Conservation (phyloP, 73 alveolate species). For the Stentor roeselii region DNA sequence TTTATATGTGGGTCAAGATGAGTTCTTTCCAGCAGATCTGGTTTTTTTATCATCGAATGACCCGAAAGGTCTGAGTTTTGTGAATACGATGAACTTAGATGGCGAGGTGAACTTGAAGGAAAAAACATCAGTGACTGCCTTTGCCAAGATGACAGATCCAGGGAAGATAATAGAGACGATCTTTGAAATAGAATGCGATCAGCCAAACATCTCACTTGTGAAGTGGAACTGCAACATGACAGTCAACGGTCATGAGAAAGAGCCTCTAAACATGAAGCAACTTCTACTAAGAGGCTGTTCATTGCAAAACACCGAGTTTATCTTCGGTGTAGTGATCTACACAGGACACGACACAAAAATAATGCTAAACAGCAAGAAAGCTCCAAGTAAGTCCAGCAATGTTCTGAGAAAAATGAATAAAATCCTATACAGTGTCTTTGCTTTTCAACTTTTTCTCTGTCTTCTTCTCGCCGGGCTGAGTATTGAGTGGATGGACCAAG, state of each 20-base stretch:
- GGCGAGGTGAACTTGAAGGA: slow-evolving; percentile 16
- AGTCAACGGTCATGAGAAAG: background rate
- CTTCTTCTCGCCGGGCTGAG: slow-evolving; percentile 33
- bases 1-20: slow-evolving; percentile 55
- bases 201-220: slow-evolving; percentile 2
- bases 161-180: background rate
- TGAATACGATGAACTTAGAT: slow-evolving; percentile 37
- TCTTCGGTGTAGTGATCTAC: slow-evolving; percentile 63
- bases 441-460: slow-evolving; percentile 57
- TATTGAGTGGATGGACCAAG: slow-evolving; percentile 44
- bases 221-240: slow-evolving; percentile 26
- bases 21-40: slow-evolving; percentile 72
- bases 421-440: slow-evolving; percentile 62
- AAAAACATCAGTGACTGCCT: background rate
- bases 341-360: slow-evolving; percentile 75
- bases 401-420: slow-evolving; percentile 74
- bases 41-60: slow-evolving; percentile 52
- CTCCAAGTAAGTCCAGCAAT: slow-evolving; percentile 74
- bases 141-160: background rate
- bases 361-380: slow-evolving; percentile 77
- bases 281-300: slow-evolving; percentile 76
- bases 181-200: background rate
- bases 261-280: slow-evolving; percentile 48
- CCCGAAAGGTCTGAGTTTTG: slow-evolving; percentile 55
- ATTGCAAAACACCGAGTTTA: slow-evolving; percentile 64